phyloP scores from a whole-genome alignment of 768 basidiomycete genomes.

The Agrocybe pediades region DNA sequence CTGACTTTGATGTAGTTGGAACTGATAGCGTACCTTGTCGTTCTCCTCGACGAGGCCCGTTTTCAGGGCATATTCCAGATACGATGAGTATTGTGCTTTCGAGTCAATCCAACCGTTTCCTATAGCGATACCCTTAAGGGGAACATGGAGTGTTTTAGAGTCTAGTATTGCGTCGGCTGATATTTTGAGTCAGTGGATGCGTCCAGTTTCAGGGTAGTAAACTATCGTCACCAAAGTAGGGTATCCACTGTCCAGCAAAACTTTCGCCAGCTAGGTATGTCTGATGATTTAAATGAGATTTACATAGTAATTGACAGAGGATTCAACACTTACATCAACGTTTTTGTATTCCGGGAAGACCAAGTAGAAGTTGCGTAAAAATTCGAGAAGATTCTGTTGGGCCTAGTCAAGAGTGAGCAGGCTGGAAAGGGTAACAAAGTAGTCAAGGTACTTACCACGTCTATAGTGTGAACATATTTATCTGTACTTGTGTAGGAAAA shows the following conservation, averaged over 20 bases:
- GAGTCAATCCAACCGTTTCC: constrained; percentile 99
- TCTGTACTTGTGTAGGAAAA: constrained; percentile 89
- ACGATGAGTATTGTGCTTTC: constrained; percentile 84
- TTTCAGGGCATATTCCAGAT: constrained; percentile 82
- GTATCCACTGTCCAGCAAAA: constrained; percentile 97
- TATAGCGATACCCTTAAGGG: constrained; percentile 81
- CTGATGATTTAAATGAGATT: constrained; percentile 41
- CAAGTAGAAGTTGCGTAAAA: constrained; percentile 84
- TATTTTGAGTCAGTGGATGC: constrained; percentile 4
- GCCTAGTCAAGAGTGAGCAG: constrained; percentile 47
- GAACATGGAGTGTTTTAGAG: constrained; percentile 54
- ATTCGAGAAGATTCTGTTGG: constrained; percentile 76
- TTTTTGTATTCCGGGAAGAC: constrained; percentile 87
- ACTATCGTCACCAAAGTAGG: constrained; percentile 75
- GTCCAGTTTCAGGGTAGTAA: constrained; percentile 1
- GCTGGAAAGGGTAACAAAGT: background rate
- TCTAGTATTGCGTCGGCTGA: constrained; percentile 77
- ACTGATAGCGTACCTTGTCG: constrained; percentile 52
- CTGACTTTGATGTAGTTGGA: background rate
- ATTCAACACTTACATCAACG: constrained; percentile 68
- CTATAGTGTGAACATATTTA: constrained; percentile 77
- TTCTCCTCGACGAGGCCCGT: constrained; percentile 76
- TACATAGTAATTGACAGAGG: constrained; percentile 1
- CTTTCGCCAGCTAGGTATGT: constrained; percentile 97
- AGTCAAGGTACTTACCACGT: constrained; percentile 44